Evolutionary conservation across 2,329 filamentous ascomycete species (phyloP).

Genomic region (Fusarium clavum): DNA sequence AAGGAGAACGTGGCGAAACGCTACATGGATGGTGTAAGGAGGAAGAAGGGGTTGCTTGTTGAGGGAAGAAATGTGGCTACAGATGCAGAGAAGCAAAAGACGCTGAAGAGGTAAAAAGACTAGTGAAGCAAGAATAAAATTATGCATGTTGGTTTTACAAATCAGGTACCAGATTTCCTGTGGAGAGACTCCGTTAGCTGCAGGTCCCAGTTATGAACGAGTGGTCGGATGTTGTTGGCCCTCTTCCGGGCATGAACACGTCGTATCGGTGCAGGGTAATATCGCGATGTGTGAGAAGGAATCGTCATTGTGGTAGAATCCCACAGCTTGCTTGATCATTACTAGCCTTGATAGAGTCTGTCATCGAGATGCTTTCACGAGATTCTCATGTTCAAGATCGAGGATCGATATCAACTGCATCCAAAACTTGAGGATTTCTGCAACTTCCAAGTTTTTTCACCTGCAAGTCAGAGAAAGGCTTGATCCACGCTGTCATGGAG

Average conservation of each 20-base stretch:
- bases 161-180: not conserved
- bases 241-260: conserved; percentile 1
- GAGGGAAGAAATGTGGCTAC: conserved; percentile 80
- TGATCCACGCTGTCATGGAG: conserved; percentile 23
- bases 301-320: not conserved
- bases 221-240: not conserved
- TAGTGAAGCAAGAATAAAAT: conserved; percentile 18
- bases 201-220: not conserved
- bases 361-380: conserved; percentile 13
- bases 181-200: conserved; percentile 1
- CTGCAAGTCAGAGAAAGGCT: conserved; percentile 13
- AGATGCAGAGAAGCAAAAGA: conserved; percentile 93
- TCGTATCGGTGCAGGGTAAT: not conserved
- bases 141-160: conserved; percentile 12
- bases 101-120: conserved; percentile 65
- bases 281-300: not conserved
- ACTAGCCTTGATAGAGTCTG: not conserved
- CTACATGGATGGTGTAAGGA: conserved; percentile 91
- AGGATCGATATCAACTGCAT: not conserved
- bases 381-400: not conserved
- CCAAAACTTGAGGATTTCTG: not conserved
- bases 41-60: conserved; percentile 88
- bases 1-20: conserved; percentile 95
- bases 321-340: not conserved
- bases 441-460: conserved; percentile 16